These are phyloP conservation scores for Logfia minima DNA, from an alignment of 129 eudicot genomes.

Conservation along the genomic window DNA sequence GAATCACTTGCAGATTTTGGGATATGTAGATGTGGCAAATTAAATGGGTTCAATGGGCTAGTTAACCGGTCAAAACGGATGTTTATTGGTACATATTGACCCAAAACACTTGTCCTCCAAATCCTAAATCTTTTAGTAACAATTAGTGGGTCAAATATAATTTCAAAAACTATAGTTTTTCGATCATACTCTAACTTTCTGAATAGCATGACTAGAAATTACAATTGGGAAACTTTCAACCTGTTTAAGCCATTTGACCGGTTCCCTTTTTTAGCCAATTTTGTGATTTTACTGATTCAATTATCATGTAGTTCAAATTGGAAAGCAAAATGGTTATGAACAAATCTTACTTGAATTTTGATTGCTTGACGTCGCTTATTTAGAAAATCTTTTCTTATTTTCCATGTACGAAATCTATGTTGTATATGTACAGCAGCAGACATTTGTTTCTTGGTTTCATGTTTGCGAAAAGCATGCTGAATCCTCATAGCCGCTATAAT, in stretches of 20 bases:
- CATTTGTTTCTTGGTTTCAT: conserved; percentile 62
- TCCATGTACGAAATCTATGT: conserved; percentile 86
- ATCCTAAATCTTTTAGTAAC: no score
- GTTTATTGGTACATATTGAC: neutral
- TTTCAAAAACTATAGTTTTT: no score
- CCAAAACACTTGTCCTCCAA: neutral
- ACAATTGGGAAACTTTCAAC: neutral
- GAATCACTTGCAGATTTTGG: neutral
- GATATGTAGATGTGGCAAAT: neutral
- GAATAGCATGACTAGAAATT: neutral
- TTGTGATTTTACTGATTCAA: neutral
- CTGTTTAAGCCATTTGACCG: neutral
- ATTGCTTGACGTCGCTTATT: conserved; percentile 81
- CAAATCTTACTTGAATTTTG: conserved; percentile 74
- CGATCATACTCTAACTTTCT: neutral
- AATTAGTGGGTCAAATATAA: no score
- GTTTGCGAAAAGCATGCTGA: conserved; percentile 85
- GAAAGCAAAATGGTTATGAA: neutral
- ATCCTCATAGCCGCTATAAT: conserved; percentile 97
- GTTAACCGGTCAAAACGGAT: neutral
- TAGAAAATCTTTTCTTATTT: conserved; percentile 74
- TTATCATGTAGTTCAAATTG: neutral
- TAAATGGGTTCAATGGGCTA: neutral
- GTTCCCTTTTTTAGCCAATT: neutral
- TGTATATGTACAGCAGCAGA: conserved; percentile 90